phyloP scores from a whole-genome alignment of 257 asterid genomes.

The Nicotiana sylvestris region DNA sequence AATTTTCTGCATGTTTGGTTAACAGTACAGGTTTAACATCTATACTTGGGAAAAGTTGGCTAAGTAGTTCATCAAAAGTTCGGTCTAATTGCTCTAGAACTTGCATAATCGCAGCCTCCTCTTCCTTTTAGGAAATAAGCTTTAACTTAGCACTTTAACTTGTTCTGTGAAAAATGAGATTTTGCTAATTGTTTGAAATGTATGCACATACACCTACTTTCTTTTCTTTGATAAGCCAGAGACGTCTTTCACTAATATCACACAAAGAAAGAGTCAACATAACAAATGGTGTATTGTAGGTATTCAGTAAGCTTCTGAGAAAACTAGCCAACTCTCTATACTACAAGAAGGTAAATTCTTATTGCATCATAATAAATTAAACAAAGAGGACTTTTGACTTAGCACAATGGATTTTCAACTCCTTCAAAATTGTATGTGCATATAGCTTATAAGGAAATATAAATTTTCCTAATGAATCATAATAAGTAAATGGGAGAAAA shows the following conservation, averaged over 20 bases:
- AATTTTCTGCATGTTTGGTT: background rate
- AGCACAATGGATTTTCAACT: no score
- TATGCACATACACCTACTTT: background rate
- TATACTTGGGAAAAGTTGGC: background rate
- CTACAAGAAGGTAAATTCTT: background rate
- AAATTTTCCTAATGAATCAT: no score
- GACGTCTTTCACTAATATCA: background rate
- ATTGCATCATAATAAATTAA: background rate
- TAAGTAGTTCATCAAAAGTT: background rate
- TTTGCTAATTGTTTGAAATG: background rate
- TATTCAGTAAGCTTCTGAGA: background rate
- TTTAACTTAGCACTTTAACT: background rate
- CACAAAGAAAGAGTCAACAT: background rate
- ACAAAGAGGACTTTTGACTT: no score
- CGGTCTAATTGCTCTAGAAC: background rate
- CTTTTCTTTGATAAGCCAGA: background rate
- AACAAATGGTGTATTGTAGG: background rate
- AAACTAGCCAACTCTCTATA: background rate
- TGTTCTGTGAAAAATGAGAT: background rate
- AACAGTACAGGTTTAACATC: background rate
- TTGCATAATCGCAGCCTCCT: background rate
- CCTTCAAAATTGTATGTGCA: no score
- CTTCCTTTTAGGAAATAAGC: background rate
- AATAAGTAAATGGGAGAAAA: no score
- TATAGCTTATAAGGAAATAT: no score